phyloP scores from a whole-genome alignment of 1,284 basidiomycete species.

The Cutaneotrichosporon cavernicola region DNA sequence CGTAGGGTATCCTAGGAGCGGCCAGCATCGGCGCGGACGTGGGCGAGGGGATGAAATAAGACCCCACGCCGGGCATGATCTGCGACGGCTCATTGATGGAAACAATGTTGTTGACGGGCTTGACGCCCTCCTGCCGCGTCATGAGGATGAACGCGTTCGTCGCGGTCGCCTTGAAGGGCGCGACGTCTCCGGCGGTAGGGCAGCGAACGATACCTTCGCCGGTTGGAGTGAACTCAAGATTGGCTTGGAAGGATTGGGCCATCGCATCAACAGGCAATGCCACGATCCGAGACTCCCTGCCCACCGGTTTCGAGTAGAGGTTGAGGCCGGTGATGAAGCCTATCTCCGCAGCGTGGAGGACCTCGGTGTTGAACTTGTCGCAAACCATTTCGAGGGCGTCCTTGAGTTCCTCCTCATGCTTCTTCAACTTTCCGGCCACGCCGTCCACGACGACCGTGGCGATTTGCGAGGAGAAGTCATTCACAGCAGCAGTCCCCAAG shows the following conservation, averaged over 20 bases:
- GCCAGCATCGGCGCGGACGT: no score
- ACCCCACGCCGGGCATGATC: not conserved
- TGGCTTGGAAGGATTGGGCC: not conserved
- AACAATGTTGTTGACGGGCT: not conserved
- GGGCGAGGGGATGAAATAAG: no score
- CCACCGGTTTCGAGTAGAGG: not conserved
- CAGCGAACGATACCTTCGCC: not conserved
- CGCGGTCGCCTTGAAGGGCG: not conserved
- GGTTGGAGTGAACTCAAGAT: not conserved
- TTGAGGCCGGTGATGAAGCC: not conserved
- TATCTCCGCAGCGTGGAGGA: not conserved
- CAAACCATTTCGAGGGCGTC: not conserved
- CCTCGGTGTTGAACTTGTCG: not conserved
- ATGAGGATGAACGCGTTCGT: not conserved
- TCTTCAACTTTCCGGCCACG: not conserved
- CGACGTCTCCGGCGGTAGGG: not conserved
- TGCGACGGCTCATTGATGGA: not conserved
- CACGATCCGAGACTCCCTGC: not conserved
- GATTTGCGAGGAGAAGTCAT: not conserved
- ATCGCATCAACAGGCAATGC: not conserved
- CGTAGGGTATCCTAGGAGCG: no score
- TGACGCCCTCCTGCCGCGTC: not conserved
- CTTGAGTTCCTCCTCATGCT: not conserved
- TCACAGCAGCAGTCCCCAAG: not conserved
- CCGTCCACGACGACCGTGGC: not conserved